Percentiles rank a stretch among this genome's conserved stretches.
Conservation (phyloP, 176 grass and related monocot species). For the Lolium rigidum region DNA sequence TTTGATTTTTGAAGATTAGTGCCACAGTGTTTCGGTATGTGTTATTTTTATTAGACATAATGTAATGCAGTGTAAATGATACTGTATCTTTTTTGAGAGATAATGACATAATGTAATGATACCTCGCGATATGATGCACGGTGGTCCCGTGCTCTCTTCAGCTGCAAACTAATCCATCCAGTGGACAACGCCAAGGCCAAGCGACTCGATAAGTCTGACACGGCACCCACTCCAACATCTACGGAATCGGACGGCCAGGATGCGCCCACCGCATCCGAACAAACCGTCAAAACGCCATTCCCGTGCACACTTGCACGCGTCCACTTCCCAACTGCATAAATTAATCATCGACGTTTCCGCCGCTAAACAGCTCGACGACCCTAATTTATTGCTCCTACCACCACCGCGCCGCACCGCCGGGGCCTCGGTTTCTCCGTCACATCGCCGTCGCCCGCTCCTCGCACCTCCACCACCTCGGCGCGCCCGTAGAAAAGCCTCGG, state of each 20-base stretch:
- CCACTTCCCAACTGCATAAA: not conserved
- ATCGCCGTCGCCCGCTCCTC: conserved; percentile 37
- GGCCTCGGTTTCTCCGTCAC: conserved; percentile 72
- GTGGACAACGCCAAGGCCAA: too few relatives aligned
- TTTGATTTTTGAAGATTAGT: too few relatives aligned
- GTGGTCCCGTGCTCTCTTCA: too few relatives aligned
- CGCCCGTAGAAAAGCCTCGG: conserved; percentile 36
- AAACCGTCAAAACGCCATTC: not conserved
- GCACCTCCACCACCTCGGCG: not conserved
- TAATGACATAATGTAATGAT: too few relatives aligned
- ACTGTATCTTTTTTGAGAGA: too few relatives aligned
- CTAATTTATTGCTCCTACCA: conserved; percentile 14
- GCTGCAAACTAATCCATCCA: too few relatives aligned
- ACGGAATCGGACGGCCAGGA: conserved; percentile 17
- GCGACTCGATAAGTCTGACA: not conserved
- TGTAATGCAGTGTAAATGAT: too few relatives aligned
- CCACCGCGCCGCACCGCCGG: conserved; percentile 18
- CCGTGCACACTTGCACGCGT: not conserved
- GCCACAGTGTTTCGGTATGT: too few relatives aligned
- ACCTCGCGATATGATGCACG: too few relatives aligned
- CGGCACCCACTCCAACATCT: not conserved
- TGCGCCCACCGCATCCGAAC: not conserved
- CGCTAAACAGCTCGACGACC: not conserved
- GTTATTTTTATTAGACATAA: too few relatives aligned
- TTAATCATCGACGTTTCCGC: conserved; percentile 18